Base-by-base conservation (phyloP, 768 basidiomycete species). In the Cytidiella melzeri region DNA sequence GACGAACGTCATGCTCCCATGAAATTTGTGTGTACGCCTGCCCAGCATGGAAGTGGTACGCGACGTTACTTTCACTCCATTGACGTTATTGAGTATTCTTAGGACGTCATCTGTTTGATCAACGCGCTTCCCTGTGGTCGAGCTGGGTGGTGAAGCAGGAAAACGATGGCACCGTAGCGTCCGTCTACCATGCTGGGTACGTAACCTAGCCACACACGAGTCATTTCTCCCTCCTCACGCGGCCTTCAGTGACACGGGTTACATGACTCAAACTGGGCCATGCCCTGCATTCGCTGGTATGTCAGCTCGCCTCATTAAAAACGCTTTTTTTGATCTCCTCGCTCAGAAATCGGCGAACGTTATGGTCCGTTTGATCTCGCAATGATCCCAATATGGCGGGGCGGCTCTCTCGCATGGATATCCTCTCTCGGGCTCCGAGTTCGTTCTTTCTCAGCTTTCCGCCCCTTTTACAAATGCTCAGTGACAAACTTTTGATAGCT, bases 361-460 rank as follows among this genome's bases (percentile, higher is more conserved):
- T 67, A 64, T 26, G 70, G 69, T 0, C 73, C 72, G 1, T 66
- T 73, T 37, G 68, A 72, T 55, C 51, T 73, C 15, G 65, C 71
- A 2, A 67, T 73, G 58, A 55, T 73, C 1, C 73, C 73, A 12
- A 72, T 73, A 25, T 73, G 73, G 73, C 65, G 71, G 9, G 73
- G 73, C 18, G 72, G 69, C 13, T 61, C 69, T 12, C 60, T 73
- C 11, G 66, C 67, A 3, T 65, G 70, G 45, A 53, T 74, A 38
- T 61, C 64, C 5, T 61, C 65, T 7, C 53, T 69, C 23, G 73
- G 73, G 6, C 60, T 69, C 27, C 57, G 66, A 10, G 73, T 73
- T 44, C 44, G 70, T 51, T 10, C 38, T 24, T 43, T 5, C 44
- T 9, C 47, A 25, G 21, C 24, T 5, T 18, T 1, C 44, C 11